Conservation (phyloP, 768 basidiomycete genomes). For the Butyriboletus loyo region DNA sequence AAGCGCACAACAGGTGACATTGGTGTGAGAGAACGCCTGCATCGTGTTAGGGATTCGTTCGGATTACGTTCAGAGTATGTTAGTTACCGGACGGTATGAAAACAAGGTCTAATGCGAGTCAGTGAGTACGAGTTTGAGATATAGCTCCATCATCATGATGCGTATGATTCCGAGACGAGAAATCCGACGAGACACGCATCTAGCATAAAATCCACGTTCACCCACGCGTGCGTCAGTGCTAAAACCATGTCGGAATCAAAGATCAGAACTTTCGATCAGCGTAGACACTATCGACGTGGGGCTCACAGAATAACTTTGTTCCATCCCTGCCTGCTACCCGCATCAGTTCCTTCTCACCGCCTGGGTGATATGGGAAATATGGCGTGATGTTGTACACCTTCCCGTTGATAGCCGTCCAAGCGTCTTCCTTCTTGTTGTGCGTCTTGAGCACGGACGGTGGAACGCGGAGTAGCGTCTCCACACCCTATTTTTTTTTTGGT, state of each 20-base stretch:
- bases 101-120: not conserved
- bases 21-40: slow-evolving; percentile 6
- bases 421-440: slow-evolving; percentile 84
- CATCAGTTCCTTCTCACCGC: slow-evolving; percentile 93
- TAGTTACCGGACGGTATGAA: no score
- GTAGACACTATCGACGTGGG: not conserved
- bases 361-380: slow-evolving; percentile 90
- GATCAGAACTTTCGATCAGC: slow-evolving; percentile 3
- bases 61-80: not conserved
- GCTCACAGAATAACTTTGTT: slow-evolving; percentile 87
- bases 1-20: slow-evolving; percentile 3
- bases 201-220: slow-evolving; percentile 94
- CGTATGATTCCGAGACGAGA: slow-evolving; percentile 66
- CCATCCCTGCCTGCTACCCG: slow-evolving; percentile 94
- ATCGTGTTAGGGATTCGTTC: not conserved
- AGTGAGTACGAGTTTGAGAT: not conserved
- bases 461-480: slow-evolving; percentile 63
- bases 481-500: slow-evolving; percentile 48
- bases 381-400: slow-evolving; percentile 97
- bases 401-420: slow-evolving; percentile 89
- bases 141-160: slow-evolving; percentile 36
- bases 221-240: slow-evolving; percentile 96
- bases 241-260: not conserved
- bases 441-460: slow-evolving; percentile 72
- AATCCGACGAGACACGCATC: slow-evolving; percentile 92